phyloP scores from a whole-genome alignment of 2,329 filamentous ascomycete genomes.

The Albifimbria verrucaria region DNA sequence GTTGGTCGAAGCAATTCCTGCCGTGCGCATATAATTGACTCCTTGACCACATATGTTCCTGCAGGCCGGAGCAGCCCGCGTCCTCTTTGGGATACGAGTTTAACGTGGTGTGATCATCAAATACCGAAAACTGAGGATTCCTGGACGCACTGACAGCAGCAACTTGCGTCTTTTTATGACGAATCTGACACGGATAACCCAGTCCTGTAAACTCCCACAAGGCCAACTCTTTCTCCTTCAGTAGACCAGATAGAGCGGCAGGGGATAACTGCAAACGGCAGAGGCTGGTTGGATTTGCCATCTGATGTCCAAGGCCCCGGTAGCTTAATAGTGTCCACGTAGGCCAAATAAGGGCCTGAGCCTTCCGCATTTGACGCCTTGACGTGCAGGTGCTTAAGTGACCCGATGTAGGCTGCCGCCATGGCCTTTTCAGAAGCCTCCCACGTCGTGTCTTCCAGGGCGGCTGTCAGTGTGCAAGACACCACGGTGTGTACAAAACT shows the following conservation, averaged over 20 bases:
- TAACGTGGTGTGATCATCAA: too few relatives aligned
- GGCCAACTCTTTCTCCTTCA: conserved; percentile 25
- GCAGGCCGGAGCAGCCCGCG: too few relatives aligned
- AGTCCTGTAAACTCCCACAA: conserved; percentile 30
- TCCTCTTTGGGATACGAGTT: too few relatives aligned
- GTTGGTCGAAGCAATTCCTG: too few relatives aligned
- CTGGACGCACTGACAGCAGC: too few relatives aligned
- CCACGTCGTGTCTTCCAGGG: neutral
- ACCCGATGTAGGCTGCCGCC: conserved; percentile 14
- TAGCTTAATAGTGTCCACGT: conserved; percentile 22
- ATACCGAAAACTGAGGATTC: too few relatives aligned
- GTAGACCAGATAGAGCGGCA: conserved; percentile 34
- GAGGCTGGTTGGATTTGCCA: neutral
- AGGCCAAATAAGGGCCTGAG: conserved; percentile 26
- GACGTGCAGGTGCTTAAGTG: conserved; percentile 18
- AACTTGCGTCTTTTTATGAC: neutral
- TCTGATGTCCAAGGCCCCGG: conserved; percentile 13
- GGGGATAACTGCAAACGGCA: conserved; percentile 25
- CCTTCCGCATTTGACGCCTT: conserved; percentile 1
- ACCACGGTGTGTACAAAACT: conserved; percentile 27
- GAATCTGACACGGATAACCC: conserved; percentile 5
- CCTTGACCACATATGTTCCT: too few relatives aligned
- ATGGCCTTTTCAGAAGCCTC: conserved; percentile 13
- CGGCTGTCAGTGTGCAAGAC: conserved; percentile 11
- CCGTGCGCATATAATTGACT: too few relatives aligned